A percentile compares a stretch with the other conserved stretches of the same genome.
Evolutionary conservation across 805 yeast species (phyloP).

Genomic region (Tetrapisispora nanseiensis): DNA sequence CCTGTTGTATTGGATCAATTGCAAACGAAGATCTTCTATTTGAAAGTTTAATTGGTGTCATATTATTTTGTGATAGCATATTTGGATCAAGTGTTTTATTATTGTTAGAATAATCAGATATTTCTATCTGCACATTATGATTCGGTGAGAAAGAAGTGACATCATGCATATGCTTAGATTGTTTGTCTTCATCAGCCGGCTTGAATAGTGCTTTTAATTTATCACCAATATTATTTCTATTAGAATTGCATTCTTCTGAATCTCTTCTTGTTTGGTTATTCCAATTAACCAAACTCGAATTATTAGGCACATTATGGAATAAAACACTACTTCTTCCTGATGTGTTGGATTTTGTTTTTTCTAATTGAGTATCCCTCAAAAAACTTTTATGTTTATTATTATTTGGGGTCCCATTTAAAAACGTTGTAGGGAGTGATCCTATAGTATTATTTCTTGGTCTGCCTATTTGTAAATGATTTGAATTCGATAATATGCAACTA

Average conservation of each 20-base stretch:
- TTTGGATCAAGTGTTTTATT: neutral
- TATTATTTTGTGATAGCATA: neutral
- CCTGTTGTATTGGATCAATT: neutral
- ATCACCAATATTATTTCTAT: neutral
- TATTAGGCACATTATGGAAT: neutral
- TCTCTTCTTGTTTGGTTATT: neutral
- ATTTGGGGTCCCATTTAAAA: neutral
- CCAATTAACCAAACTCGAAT: neutral
- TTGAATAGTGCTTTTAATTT: conserved; percentile 3
- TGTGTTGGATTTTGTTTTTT: neutral
- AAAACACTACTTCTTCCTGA: neutral
- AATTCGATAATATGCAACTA: neutral
- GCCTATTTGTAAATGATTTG: neutral
- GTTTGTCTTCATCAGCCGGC: neutral
- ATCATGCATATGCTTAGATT: neutral
- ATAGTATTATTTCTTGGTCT: neutral
- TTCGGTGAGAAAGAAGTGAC: too few relatives aligned
- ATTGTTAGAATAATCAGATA: neutral
- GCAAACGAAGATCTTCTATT: neutral
- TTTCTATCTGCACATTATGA: neutral
- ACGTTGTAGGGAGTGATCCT: neutral
- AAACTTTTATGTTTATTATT: neutral
- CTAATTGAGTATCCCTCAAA: neutral
- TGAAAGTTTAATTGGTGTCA: neutral
- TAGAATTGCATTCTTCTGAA: neutral